Base-by-base conservation (phyloP, 1,139 yeast genomes). In the Kurtzmaniella natalensis region DNA sequence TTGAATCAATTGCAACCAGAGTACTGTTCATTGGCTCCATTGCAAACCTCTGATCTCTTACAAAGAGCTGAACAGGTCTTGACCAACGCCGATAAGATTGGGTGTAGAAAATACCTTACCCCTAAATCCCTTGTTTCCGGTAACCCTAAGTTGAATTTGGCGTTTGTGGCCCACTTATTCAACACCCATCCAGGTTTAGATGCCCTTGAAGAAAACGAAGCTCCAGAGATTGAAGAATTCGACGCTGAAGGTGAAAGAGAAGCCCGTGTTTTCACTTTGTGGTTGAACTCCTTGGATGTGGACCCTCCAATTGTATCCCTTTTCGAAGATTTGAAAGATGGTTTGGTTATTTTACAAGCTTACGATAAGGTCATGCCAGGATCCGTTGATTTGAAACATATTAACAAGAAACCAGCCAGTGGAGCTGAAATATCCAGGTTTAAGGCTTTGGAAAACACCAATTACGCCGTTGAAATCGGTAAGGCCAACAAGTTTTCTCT, bases 181-280 rank as follows among this genome's bases (percentile, higher is more conserved):
- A 92, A 92, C 65, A 89, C 95, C 4, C 81, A 87, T 53, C 99
- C 99, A 34, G 97, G 98, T 34, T 74, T 92, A 49, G 97, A 88
- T 42, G 97, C 98, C 42, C 77, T 92, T 45, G 94, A 87, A 53
- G 98, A 92, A 60, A 77, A 72, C 40, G 98, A 92, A 57, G 82
- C 80, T 51, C 83, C 85, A 19, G 94, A 82, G 52, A 85, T 89
- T 48, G 92, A 83, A 57, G 98, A 88, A 47, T 92, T 94, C 52
- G 99, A 92, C 57, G 98, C 98, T 13, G 98, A 94, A 64, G 99
- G 99, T 43, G 99, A 92, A 65, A 83, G 98, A 65, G 99, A 92
- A 66, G 98, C 98, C 1, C 79, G 99, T 57, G 99, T 92, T 4
- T 92, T 92, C 63, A 94, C 98, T 9, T 70, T 92, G 50, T 92